Base-by-base conservation (phyloP, 2,329 filamentous ascomycete genomes). In the Cytospora chrysosperma region DNA sequence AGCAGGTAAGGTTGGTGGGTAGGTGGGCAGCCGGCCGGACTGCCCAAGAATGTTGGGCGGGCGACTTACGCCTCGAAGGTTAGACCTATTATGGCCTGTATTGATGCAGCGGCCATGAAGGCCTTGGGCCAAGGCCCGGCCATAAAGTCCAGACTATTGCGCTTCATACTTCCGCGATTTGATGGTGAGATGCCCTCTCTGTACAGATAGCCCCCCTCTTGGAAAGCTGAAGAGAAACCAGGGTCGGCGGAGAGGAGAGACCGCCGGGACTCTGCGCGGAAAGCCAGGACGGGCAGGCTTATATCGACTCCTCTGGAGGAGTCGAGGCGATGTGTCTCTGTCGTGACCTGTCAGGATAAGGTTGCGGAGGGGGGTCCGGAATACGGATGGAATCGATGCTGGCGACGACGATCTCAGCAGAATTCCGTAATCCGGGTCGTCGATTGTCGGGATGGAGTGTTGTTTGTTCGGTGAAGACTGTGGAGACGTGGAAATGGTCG, bases 121-220 rank as follows among this genome's bases (percentile, higher is more conserved):
- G 87, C 81, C 82, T 92, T 94, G 19, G 93, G 93, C 94, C 95
- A 99, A 72, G 84, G 86, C 63, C 91, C 90, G 73, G 88, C 91
- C 70, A 96, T 89, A 70, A 90, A 86, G 74, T 93, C 94, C 80
- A 93, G 86, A 70, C 77, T 86, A 71, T 73, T 72, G 68, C 72
- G 71, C 67, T 71, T 74, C 71, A 76, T 72, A 62, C 69, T 69
- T 62, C 64, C 69, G 67, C 70, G 72, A 61, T 70, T 74, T 64
- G 73, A 74, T n/a, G 71, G 68, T 56, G 72, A 68, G 64, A 72
- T 68, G 61, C 70, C 67, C 56, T 75, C 70, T 68, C 77, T 76
- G 61, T 72, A 73, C 62, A 74, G 70, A 62, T 70, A 74, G 53
- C 70, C 69, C 69, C 72, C 72, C 56, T 71, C 70, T 56, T 71